Percentiles rank a stretch among this genome's conserved stretches.
Evolutionary conservation across 345 rosid species (phyloP).

Genomic region (Trapa incisa): DNA sequence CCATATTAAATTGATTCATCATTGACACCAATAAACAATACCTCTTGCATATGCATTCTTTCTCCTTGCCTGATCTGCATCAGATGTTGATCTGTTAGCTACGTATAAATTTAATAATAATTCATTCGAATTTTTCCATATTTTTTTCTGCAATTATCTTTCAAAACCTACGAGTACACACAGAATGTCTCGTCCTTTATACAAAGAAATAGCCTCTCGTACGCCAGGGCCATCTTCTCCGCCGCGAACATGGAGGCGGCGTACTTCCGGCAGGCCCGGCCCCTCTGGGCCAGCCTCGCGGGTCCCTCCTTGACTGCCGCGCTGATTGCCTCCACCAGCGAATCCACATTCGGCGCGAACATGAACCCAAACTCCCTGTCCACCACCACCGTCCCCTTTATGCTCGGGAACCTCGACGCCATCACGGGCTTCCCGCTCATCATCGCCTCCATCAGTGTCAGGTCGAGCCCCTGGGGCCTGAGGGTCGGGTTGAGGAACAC

Average conservation of each 20-base stretch:
- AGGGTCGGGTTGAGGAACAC: constrained; percentile 77
- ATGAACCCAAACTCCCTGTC: constrained; percentile 73
- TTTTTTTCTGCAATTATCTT: no score
- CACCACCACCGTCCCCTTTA: constrained; percentile 71
- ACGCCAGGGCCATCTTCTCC: constrained; percentile 79
- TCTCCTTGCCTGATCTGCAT: no score
- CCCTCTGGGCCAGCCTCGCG: constrained; percentile 53
- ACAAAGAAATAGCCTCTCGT: constrained; percentile 79
- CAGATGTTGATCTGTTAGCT: no score
- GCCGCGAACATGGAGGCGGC: constrained; percentile 80
- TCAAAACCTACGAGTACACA: constrained; percentile 23
- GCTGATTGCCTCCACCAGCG: constrained; percentile 45
- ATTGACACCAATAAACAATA: no score
- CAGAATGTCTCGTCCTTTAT: constrained; percentile 64
- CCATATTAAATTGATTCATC: no score
- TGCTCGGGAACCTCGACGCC: constrained; percentile 85
- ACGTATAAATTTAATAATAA: no score
- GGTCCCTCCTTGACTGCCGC: constrained; percentile 50
- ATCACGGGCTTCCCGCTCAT: constrained; percentile 78
- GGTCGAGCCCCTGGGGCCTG: constrained; percentile 89
- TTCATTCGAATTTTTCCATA: no score
- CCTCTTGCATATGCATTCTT: no score
- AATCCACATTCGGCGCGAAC: constrained; percentile 78
- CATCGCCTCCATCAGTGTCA: constrained; percentile 91
- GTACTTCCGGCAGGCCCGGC: constrained; percentile 49